Conservation (phyloP, 2,329 filamentous ascomycete species). For the Colletotrichum ledebouriae region DNA sequence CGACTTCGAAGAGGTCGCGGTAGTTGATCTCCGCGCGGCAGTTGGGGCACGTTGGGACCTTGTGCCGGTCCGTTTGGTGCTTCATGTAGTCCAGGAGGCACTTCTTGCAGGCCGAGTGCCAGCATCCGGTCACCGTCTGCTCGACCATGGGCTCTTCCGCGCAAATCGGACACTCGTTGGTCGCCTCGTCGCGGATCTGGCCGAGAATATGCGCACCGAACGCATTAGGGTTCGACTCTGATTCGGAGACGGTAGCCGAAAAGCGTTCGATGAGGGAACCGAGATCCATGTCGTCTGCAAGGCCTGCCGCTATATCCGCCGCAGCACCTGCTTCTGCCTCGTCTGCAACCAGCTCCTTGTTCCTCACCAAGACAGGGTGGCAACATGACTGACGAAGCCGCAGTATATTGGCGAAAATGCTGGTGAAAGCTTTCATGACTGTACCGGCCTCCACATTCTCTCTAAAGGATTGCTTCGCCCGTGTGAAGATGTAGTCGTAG, state of each 20-base stretch:
- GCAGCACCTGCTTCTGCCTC: constrained; percentile 86
- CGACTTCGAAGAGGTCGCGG: constrained; percentile 91
- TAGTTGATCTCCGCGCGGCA: constrained; percentile 87
- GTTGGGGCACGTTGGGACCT: constrained; percentile 87
- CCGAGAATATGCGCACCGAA: constrained; percentile 90
- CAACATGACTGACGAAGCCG: constrained; percentile 94
- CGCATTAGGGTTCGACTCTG: constrained; percentile 70
- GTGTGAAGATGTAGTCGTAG: constrained; percentile 89
- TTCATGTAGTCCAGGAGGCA: constrained; percentile 92
- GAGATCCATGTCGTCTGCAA: constrained; percentile 97
- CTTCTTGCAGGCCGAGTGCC: constrained; percentile 96
- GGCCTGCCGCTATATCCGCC: constrained; percentile 82
- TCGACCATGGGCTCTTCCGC: constrained; percentile 96
- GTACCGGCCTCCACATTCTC: constrained; percentile 92
- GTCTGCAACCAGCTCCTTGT: constrained; percentile 85
- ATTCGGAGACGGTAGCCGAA: constrained; percentile 73
- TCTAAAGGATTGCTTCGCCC: constrained; percentile 86
- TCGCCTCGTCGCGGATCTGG: constrained; percentile 91
- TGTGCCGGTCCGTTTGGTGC: constrained; percentile 83
- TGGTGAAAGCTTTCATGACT: constrained; percentile 94
- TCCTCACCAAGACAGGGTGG: constrained; percentile 89
- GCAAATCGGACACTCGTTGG: constrained; percentile 94
- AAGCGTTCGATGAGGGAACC: constrained; percentile 88
- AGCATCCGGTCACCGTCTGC: constrained; percentile 94
- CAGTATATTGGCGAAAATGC: constrained; percentile 96